Conservation (phyloP, 805 yeast genomes). For the Pichia cephalocereana region DNA sequence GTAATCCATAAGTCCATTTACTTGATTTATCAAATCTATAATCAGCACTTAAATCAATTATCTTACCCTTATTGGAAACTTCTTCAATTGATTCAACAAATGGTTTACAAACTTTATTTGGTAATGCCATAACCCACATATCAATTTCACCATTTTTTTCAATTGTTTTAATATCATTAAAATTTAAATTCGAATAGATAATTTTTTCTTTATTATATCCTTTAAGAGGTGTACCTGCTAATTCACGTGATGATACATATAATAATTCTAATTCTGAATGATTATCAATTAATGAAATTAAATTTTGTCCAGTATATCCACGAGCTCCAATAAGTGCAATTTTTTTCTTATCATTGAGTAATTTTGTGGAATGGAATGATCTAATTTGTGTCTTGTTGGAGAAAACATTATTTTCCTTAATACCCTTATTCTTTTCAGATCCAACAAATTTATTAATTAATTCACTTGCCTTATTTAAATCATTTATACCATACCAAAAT, state of each 20-base stretch:
- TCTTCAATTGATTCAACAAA: conserved; percentile 74
- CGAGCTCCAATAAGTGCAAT: conserved; percentile 98
- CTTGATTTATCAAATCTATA: conserved; percentile 85
- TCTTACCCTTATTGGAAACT: conserved; percentile 54
- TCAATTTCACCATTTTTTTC: conserved; percentile 77
- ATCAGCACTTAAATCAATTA: conserved; percentile 91
- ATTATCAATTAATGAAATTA: conserved; percentile 73
- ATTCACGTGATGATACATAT: conserved; percentile 94
- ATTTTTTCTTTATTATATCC: conserved; percentile 81
- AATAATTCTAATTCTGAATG: conserved; percentile 85
- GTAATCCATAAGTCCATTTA: conserved; percentile 91
- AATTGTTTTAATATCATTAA: conserved; percentile 72
- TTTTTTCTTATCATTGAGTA: conserved; percentile 21
- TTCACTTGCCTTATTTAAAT: conserved; percentile 50
- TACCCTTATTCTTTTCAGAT: too few relatives aligned
- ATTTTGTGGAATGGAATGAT: conserved; percentile 19
- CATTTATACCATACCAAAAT: conserved; percentile 88
- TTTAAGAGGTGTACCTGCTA: conserved; percentile 77
- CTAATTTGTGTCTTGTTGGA: conserved; percentile 29
- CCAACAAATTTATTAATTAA: conserved; percentile 47
- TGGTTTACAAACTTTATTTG: conserved; percentile 92
- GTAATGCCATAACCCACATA: conserved; percentile 98
- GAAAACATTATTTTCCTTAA: too few relatives aligned
- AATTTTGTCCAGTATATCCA: conserved; percentile 93
- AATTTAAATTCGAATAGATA: conserved; percentile 74